Percentiles rank a stretch among this genome's conserved stretches.
Conservation (phyloP, 768 basidiomycete genomes). For the Coprinopsis strossmayeri region DNA sequence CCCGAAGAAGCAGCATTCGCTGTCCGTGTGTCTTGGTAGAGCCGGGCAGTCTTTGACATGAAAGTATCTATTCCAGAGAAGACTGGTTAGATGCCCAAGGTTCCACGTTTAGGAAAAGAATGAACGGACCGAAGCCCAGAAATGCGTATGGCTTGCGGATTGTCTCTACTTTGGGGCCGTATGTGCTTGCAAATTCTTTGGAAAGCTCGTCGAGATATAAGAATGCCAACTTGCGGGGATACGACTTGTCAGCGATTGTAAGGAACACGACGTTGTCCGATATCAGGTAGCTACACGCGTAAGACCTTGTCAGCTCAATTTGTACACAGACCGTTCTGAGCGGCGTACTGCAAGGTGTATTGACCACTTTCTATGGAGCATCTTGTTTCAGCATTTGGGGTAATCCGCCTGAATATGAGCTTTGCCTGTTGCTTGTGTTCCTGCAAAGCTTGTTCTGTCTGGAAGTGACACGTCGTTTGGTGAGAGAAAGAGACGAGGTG, state of each 20-base stretch:
- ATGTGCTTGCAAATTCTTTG: slow-evolving; percentile 90
- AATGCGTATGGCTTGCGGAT: slow-evolving; percentile 98
- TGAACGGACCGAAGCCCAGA: slow-evolving; percentile 84
- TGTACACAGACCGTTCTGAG: not conserved
- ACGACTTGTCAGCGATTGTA: slow-evolving; percentile 93
- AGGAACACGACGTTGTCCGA: slow-evolving; percentile 91
- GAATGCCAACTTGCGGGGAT: slow-evolving; percentile 95
- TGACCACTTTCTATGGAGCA: slow-evolving; percentile 96
- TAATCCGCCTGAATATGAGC: slow-evolving; percentile 90
- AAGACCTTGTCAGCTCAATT: slow-evolving; percentile 6
- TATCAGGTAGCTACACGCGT: slow-evolving; percentile 80
- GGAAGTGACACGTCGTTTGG: slow-evolving; percentile 22
- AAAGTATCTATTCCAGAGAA: slow-evolving; percentile 70
- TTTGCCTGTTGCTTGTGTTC: slow-evolving; percentile 99
- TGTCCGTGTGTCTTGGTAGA: slow-evolving; percentile 92
- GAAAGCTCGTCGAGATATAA: slow-evolving; percentile 95
- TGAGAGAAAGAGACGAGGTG: slow-evolving; percentile 12
- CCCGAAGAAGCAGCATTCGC: slow-evolving; percentile 64
- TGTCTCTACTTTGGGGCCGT: slow-evolving; percentile 88
- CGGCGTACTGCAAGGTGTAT: slow-evolving; percentile 90
- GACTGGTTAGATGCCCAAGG: not conserved
- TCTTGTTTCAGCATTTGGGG: slow-evolving; percentile 88
- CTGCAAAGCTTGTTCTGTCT: slow-evolving; percentile 92
- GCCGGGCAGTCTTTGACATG: slow-evolving; percentile 94
- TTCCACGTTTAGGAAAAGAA: not conserved